Percentiles rank a stretch among this genome's conserved stretches.
These are phyloP conservation scores for Holtermanniella nyarrowii DNA, from an alignment of 768 basidiomycete species.

Conservation along the genomic window DNA sequence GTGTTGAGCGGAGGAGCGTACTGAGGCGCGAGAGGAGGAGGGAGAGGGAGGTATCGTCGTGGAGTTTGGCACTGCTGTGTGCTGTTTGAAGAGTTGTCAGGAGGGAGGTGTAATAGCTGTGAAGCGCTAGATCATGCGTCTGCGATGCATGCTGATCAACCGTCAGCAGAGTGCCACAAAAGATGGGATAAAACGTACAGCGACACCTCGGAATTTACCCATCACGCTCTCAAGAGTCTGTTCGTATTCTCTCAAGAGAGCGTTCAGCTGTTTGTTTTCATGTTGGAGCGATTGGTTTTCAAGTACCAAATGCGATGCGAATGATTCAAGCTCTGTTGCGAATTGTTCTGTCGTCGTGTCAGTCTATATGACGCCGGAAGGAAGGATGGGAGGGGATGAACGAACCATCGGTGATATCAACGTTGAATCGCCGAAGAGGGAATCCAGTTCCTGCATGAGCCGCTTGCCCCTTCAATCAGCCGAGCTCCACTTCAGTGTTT, in stretches of 20 bases:
- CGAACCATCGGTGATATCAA: constrained; percentile 57
- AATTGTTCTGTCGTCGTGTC: constrained; percentile 86
- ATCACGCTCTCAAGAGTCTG: constrained; percentile 90
- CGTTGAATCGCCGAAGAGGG: constrained; percentile 70
- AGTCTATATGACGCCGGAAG: neutral
- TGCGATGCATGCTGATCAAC: constrained; percentile 67
- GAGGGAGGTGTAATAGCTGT: constrained; percentile 79
- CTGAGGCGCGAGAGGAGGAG: constrained; percentile 64
- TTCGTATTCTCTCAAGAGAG: constrained; percentile 88
- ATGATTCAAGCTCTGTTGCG: constrained; percentile 81
- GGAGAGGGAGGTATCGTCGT: constrained; percentile 52
- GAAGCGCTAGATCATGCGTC: constrained; percentile 74
- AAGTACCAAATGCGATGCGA: constrained; percentile 77
- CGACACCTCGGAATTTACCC: constrained; percentile 85
- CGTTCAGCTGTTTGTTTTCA: constrained; percentile 87
- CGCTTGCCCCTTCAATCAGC: constrained; percentile 57
- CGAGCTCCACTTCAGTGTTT: neutral
- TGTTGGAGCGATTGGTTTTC: constrained; percentile 87
- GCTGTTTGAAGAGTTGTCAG: constrained; percentile 45
- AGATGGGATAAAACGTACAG: constrained; percentile 49
- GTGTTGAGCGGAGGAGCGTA: constrained; percentile 58
- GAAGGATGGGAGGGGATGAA: neutral
- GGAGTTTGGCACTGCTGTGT: constrained; percentile 42
- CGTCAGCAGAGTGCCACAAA: neutral
- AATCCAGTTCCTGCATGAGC: constrained; percentile 61